A percentile compares a stretch with the other conserved stretches of the same genome.
These are phyloP conservation scores for Colletotrichum caudatum DNA, from an alignment of 2,329 filamentous ascomycete species.

Conservation along the genomic window DNA sequence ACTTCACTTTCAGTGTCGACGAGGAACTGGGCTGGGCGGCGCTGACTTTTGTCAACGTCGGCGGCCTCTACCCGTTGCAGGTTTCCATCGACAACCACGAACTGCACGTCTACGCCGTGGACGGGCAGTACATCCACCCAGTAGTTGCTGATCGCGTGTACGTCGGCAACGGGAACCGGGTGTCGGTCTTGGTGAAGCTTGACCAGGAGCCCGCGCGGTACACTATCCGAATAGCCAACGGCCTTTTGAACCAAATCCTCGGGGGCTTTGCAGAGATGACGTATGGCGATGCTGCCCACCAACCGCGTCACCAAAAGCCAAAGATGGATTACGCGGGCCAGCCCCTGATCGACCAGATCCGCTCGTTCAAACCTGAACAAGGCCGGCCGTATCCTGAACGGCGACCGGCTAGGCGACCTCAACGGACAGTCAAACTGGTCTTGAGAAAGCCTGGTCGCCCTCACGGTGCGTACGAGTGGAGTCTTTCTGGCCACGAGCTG, in stretches of 20 bases:
- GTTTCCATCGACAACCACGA: constrained; percentile 58
- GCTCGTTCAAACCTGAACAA: constrained; percentile 16
- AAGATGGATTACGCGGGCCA: constrained; percentile 26
- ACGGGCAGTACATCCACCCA: constrained; percentile 57
- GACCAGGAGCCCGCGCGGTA: constrained; percentile 53
- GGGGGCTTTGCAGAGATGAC: constrained; percentile 16
- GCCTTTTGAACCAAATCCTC: constrained; percentile 19
- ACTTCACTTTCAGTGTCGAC: constrained; percentile 15
- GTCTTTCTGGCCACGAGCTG: constrained; percentile 1
- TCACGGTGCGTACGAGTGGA: constrained; percentile 26
- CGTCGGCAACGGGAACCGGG: constrained; percentile 54
- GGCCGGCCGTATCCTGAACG: not conserved
- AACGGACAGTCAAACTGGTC: not conserved
- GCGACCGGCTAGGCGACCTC: not conserved
- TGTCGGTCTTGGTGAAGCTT: constrained; percentile 56
- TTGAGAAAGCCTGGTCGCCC: constrained; percentile 23
- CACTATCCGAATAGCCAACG: constrained; percentile 48
- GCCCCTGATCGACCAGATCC: not conserved
- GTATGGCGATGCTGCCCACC: not conserved
- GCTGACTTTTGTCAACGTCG: not conserved
- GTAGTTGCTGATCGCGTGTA: constrained; percentile 30
- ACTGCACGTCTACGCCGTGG: constrained; percentile 57
- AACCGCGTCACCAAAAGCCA: not conserved
- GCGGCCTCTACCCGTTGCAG: constrained; percentile 31
- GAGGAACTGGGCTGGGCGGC: not conserved